These are phyloP conservation scores for Rhizopus sp. DNA, from an alignment of 371 early-diverging fungal genomes.

Conservation along the genomic window DNA sequence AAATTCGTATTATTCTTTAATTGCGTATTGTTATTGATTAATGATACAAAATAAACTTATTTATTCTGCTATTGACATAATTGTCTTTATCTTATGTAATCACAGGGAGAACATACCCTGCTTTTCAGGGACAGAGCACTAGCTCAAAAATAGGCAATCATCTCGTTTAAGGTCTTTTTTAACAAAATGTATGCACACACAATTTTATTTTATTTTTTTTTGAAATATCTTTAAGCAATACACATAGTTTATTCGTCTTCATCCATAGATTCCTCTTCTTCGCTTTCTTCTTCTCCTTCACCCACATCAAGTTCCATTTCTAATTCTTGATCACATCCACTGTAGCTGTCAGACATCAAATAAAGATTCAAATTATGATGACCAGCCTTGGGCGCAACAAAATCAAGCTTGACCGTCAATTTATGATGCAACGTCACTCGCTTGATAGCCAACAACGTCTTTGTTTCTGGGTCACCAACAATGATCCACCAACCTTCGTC, in stretches of 20 bases:
- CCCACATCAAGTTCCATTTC: slow-evolving; percentile 74
- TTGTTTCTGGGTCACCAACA: slow-evolving; percentile 78
- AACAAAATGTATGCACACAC: background rate
- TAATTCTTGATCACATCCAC: slow-evolving; percentile 94
- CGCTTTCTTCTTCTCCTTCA: slow-evolving; percentile 58
- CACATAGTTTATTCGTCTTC: slow-evolving; percentile 18
- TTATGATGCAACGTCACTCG: slow-evolving; percentile 75
- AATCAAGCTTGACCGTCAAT: slow-evolving; percentile 76
- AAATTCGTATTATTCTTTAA: background rate
- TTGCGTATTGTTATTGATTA: background rate
- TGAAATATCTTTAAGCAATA: background rate
- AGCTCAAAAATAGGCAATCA: no score
- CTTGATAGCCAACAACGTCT: slow-evolving; percentile 89
- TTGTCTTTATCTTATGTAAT: background rate
- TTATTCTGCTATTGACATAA: background rate
- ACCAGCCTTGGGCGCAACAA: slow-evolving; percentile 78
- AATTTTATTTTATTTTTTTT: slow-evolving; percentile 1
- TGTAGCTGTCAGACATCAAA: slow-evolving; percentile 92
- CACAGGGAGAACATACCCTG: no score
- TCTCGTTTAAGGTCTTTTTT: background rate
- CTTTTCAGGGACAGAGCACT: no score
- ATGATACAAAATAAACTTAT: background rate
- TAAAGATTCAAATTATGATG: slow-evolving; percentile 73
- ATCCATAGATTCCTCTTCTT: slow-evolving; percentile 45
- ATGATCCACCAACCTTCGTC: slow-evolving; percentile 98